A percentile compares a stretch with the other conserved stretches of the same genome.
These are phyloP conservation scores for Neofusicoccum parvum DNA, from an alignment of 2,329 filamentous ascomycete species.

Conservation along the genomic window DNA sequence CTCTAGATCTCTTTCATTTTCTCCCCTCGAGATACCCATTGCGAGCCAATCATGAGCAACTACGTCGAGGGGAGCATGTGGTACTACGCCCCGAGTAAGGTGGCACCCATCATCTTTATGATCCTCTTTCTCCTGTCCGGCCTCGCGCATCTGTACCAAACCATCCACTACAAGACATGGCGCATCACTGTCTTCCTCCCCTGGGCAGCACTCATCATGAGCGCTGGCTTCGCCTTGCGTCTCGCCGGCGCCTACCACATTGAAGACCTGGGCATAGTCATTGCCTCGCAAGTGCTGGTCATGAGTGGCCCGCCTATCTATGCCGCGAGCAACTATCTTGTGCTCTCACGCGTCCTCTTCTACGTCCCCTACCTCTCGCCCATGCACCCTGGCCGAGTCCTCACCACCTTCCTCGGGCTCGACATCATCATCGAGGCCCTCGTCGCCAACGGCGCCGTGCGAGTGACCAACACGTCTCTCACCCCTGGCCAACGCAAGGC, in stretches of 20 bases:
- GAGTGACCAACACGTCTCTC: slow-evolving; percentile 45
- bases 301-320: slow-evolving; percentile 59
- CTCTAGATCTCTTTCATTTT: background rate
- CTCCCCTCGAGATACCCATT: background rate
- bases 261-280: slow-evolving; percentile 43
- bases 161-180: slow-evolving; percentile 60
- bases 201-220: slow-evolving; percentile 58
- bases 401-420: slow-evolving; percentile 60
- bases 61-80: slow-evolving; percentile 35
- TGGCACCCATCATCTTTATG: slow-evolving; percentile 57
- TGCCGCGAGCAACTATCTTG: slow-evolving; percentile 60
- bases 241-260: slow-evolving; percentile 57
- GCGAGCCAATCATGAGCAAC: background rate
- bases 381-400: slow-evolving; percentile 59
- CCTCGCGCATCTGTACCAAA: slow-evolving; percentile 55
- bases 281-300: slow-evolving; percentile 35
- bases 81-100: slow-evolving; percentile 58
- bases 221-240: slow-evolving; percentile 58
- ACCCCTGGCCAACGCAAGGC: slow-evolving; percentile 40
- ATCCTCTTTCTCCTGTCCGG: slow-evolving; percentile 52
- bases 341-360: slow-evolving; percentile 61
- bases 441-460: slow-evolving; percentile 54
- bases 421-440: slow-evolving; percentile 55
- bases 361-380: slow-evolving; percentile 64
- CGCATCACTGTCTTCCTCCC: slow-evolving; percentile 58